Base-by-base conservation (phyloP, 768 basidiomycete species). In the Lactarius evosmus region DNA sequence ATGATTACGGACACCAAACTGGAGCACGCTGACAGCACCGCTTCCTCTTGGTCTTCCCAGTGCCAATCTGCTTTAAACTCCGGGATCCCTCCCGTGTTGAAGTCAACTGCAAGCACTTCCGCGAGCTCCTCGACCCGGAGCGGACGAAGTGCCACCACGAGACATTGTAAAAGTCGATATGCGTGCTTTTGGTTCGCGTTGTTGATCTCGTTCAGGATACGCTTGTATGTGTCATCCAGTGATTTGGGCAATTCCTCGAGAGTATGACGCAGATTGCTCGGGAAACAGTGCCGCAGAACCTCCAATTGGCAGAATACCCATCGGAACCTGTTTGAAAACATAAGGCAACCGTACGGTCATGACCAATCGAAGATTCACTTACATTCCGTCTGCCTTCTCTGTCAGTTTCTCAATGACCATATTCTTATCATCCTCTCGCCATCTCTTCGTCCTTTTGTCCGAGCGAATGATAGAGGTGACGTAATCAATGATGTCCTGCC, bases 151-250 rank as follows among this genome's bases (percentile, higher is more conserved):
- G 44, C 44, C 4, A 46, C 44, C 11, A 11, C 11, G 44, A 46
- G 44, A 25, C 44, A 46, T 14, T 46, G 44, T 12, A 46, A 25
- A 25, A 46, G 44, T 25, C 44, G 44, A 46, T 46, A 25, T 2
- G 44, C 11, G 9, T 46, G 44, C 5, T 25, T 19, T 46, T 36
- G 17, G 12, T 60, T 60, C n/a, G 50, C 49, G 1, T 51, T 40
- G 12, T 33, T 9, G 5, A 60, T 60, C 51, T 52, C 34, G 27
- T 29, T 27, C 29, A 60, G 36, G 33, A 60, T 40, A 2, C 50
- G 58, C 12, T 38, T 14, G 22, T 60, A 60, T 0, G 58, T 60
- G 11, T 40, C 58, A 7, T 60, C 58, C 50, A 60, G 27, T 8
- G 49, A 51, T 29, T 38, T 27, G 0, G 58, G 58, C 12, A 60